Evolutionary conservation across 768 basidiomycete species (phyloP), one percentile per base, ranked within the genome.

Genomic region (Hysterangium stoloniferum): DNA sequence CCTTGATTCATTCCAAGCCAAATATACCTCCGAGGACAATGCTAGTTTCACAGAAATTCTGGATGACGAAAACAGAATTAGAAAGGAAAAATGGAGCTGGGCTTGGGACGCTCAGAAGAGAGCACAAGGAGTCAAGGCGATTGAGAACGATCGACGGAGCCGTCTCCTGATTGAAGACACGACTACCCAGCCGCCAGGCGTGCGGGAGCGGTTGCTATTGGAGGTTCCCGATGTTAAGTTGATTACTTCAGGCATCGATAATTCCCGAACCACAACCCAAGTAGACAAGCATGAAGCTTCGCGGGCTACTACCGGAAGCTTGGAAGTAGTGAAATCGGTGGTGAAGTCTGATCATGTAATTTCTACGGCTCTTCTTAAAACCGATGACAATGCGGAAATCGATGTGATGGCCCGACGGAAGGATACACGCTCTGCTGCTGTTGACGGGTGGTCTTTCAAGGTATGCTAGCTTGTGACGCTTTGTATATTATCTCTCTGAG

Each of bases 11-110:
- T 99, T 97, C 64, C 96, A 98, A 64, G 79, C 89, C 0, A 77
- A 77, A 36, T 96, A 90, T 64, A 98, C 96, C 1, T 96, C 93
- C 0, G 93, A 97, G 62, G 96, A 99, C 66, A 99, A 99, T 64
- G 82, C 94, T 4, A 96, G 93, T 53, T 98, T 99, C 64, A 90
- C 92, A 7, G 75, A 89, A 55, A 94, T 98, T 53, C 68, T 99
- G 48, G 81, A 92, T 52, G 81, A 85, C 48, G 95, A 97, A 72
- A 98, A 99, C 62, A 69, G 73, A 64, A 74, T 76, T 58, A 75
- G 92, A 53, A 82, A 80, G 62, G 86, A 89, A 62, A 80, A 71
- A 63, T 91, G 83, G 73, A 79, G 68, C 0, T 99, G 96, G 96
- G 96, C 94, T 2, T 99, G 86, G 82, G 85, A 90, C 35, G 93